Evolutionary conservation across 305 asterid species (phyloP), one percentile per base, ranked within the genome.

Genomic region (Solanum aculeatissimum): DNA sequence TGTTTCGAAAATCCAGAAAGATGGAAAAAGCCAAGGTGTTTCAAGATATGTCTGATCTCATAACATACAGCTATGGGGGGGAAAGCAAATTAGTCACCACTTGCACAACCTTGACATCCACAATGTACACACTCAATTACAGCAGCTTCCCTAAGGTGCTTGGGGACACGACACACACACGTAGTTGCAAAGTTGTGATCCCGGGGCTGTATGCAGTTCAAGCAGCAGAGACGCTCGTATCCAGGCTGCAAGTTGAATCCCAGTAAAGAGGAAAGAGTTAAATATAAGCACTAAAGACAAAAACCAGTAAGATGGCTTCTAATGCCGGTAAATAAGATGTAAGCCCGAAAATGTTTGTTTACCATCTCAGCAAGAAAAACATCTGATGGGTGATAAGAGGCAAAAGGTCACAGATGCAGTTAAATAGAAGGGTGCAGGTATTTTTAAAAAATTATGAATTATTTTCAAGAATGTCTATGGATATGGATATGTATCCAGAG

Each of bases 221-320:
- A 83, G 80, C 85, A 83, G 85, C 82, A 83, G 53, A 83, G 85
- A 53, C 82, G 82, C 25, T 83, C 85, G 32, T 83, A 83, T 29
- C 85, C 85, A 71, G 82, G 70, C 85, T 71, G 85, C 85, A 83
- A n/a, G 60, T 66, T 25, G 57, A 82, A 2, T 38, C 42, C 42
- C 45, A 82, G 32, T 4, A 63, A 83, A 47, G 0, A 58, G 10
- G 74, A 81, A 81, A 40, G 62, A 35, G 18, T 35, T 51, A 19
- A 78, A 78, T 49, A 12, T 32, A 12, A 38, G 57, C 4, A 1
- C 19, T 15, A 72, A 42, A 23, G 1, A 21, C 54, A 71, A 21
- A 42, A 19, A 55, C 19, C 10, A 47, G 49, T 40, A 70, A 42
- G 79, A 70, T 0, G 51, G 27, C 11, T 42, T 70, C 42, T 70